Conservation (phyloP, 2,329 filamentous ascomycete genomes). For the Stenocarpella maydis region DNA sequence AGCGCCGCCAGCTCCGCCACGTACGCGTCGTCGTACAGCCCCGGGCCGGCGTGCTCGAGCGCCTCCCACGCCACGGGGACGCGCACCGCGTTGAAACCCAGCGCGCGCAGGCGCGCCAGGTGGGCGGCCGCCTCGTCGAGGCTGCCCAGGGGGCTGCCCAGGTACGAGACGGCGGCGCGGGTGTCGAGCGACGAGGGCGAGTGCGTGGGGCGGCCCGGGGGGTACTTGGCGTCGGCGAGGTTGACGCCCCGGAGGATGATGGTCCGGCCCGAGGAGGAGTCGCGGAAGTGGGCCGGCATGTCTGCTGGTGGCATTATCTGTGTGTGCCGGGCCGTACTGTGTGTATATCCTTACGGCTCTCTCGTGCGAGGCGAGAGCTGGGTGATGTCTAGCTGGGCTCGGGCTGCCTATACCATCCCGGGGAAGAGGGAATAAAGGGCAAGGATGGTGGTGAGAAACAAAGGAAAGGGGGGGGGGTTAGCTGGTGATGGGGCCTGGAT, state of each 20-base stretch:
- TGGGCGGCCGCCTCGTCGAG: conserved; percentile 36
- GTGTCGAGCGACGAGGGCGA: conserved; percentile 35
- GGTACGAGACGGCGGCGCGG: conserved; percentile 21
- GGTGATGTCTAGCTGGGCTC: not conserved
- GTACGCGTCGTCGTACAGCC: conserved; percentile 40
- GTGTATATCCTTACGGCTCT: no score
- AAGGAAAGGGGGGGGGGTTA: no score
- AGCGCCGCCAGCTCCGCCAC: conserved; percentile 36
- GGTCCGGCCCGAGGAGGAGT: conserved; percentile 30
- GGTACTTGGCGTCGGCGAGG: conserved; percentile 39
- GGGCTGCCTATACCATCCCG: no score
- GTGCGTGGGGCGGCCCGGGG: conserved; percentile 36
- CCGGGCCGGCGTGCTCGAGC: conserved; percentile 39
- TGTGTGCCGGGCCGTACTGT: no score
- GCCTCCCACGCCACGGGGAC: conserved; percentile 39
- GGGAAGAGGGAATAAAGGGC: not conserved
- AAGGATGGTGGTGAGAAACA: not conserved
- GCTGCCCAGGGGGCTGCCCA: conserved; percentile 21
- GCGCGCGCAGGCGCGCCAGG: conserved; percentile 36
- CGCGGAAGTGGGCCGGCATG: conserved; percentile 26
- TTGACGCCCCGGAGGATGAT: conserved; percentile 40
- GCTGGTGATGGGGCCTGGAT: no score
- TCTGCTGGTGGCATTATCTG: not conserved
- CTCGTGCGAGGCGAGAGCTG: not conserved
- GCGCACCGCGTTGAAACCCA: conserved; percentile 39